A percentile compares a stretch with the other conserved stretches of the same genome.
These are phyloP conservation scores for Flaveria ramosissima DNA, from an alignment of 129 eudicot genomes.

Conservation along the genomic window DNA sequence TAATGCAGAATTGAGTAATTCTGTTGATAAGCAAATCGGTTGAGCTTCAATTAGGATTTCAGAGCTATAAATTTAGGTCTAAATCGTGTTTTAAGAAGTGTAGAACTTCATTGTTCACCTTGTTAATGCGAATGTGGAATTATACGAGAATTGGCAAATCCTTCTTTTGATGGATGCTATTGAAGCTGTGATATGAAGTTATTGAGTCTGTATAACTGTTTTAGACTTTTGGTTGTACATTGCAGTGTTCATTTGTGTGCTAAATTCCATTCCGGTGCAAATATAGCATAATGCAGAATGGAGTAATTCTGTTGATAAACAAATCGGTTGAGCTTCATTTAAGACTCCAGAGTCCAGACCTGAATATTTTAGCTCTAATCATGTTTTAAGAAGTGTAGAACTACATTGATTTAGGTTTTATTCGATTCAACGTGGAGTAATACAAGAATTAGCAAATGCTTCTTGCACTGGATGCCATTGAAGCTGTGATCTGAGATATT, in stretches of 20 bases:
- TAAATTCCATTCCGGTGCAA: no score
- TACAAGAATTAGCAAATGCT: neutral
- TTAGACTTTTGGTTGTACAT: neutral
- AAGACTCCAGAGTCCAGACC: neutral
- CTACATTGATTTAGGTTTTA: slow-evolving; percentile 12
- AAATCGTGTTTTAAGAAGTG: neutral
- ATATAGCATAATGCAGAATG: no score
- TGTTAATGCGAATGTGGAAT: slow-evolving; percentile 19
- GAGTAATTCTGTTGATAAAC: neutral
- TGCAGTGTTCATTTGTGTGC: neutral
- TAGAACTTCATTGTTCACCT: no score
- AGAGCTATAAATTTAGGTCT: neutral
- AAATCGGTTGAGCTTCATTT: neutral
- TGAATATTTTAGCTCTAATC: neutral
- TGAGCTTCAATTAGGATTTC: neutral
- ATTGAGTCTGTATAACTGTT: neutral
- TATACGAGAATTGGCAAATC: neutral
- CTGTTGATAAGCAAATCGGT: neutral
- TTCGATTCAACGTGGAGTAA: neutral
- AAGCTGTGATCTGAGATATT: slow-evolving; percentile 3
- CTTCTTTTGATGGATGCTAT: neutral
- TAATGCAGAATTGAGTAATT: neutral
- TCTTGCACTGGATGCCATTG: neutral
- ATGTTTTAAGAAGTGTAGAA: neutral
- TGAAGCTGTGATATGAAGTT: slow-evolving; percentile 11